Evolutionary conservation across 768 basidiomycete species (phyloP), one percentile per base, ranked within the genome.

Genomic region (Rhodotorula paludigena): DNA sequence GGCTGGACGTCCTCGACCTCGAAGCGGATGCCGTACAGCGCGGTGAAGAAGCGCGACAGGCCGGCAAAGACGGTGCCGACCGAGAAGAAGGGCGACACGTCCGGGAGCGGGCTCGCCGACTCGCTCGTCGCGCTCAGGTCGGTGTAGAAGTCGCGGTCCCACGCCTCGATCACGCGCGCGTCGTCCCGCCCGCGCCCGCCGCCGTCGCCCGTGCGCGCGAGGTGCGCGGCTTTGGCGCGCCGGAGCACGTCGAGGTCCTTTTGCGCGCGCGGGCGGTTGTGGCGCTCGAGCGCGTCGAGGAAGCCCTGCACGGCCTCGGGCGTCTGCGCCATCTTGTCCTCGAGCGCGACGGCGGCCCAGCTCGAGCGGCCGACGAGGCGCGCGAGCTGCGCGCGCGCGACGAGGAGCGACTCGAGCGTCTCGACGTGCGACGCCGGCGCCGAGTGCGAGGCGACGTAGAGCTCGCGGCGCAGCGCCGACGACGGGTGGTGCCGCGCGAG

Each of bases 261-360:
- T 58, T 84, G 81, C 18, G 93, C 92, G 71, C 86, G 84, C 3
- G 90, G 87, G 53, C 83, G 83, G 32, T 92, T 92, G 74, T 89
- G 88, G 48, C 86, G 83, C 75, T 91, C 83, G 55, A 93, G 81
- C 30, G 90, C 86, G 63, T 86, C 83, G 65, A 99, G 81, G 78
- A 99, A 99, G 53, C 87, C 85, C 67, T 81, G 82, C 32, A 97
- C 94, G 77, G 97, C 92, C 71, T 87, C 92, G 89, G 94, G 93
- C 39, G 86, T 88, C 78, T 89, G 91, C 2, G 93, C 94, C 96
- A 99, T 99, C 80, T 96, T 99, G 78, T 97, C 93, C 38, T 84
- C 84, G 28, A 98, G 82, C 0, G 86, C 85, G 84, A 96, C 89
- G 66, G 90, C 86, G 0, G 87, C 92, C 80, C 85, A 98, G 72